These are phyloP conservation scores for Fusarium pilosicola DNA, from an alignment of 2,329 filamentous ascomycete genomes.

Conservation along the genomic window DNA sequence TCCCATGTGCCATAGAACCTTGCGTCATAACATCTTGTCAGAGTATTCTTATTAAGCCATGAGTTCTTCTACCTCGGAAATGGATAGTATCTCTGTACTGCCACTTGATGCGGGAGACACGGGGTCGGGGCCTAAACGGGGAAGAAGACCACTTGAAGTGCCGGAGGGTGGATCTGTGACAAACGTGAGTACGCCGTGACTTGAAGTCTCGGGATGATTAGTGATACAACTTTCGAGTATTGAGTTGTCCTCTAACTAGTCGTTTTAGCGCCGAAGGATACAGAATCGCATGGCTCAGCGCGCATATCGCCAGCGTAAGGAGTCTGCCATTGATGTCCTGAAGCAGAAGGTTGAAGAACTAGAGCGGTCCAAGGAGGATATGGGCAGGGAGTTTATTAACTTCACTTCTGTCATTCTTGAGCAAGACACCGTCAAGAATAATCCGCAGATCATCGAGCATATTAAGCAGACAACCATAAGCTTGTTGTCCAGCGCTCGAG, in stretches of 20 bases:
- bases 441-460: not conserved
- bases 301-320: conserved; percentile 14
- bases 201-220: not conserved
- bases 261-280: not conserved
- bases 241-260: not conserved
- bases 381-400: conserved; percentile 1
- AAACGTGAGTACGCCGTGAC: not conserved
- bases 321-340: conserved; percentile 5
- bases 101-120: not conserved
- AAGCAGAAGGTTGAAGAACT: conserved; percentile 2
- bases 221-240: not conserved
- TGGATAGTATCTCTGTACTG: not conserved
- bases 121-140: not conserved
- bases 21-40: not conserved
- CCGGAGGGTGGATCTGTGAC: not conserved
- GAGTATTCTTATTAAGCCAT: not conserved
- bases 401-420: not conserved
- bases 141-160: not conserved
- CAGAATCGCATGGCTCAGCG: conserved; percentile 19
- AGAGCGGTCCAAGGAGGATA: not conserved
- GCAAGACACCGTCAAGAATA: not conserved
- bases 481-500: not conserved
- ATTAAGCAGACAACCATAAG: conserved; percentile 3
- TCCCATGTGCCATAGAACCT: not conserved
- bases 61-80: not conserved